phyloP scores from a whole-genome alignment of 495 filamentous ascomycete species.

The Hypoxylon lenormandii region DNA sequence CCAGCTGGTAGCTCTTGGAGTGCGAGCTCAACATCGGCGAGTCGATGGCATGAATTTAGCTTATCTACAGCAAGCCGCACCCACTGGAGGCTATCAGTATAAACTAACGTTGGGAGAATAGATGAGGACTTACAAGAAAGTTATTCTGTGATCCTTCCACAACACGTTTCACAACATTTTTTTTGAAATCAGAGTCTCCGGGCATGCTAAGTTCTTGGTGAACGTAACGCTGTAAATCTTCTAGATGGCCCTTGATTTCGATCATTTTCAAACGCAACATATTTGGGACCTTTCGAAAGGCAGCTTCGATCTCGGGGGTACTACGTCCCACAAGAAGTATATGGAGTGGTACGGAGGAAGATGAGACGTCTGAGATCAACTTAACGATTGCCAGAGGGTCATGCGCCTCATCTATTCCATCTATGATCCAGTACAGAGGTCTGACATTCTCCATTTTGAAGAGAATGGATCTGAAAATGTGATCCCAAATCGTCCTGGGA shows the following conservation, averaged over 20 bases:
- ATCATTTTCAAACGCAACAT: conserved; percentile 17
- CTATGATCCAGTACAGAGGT: conserved; percentile 54
- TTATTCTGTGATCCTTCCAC: conserved; percentile 44
- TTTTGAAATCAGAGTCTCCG: conserved; percentile 14
- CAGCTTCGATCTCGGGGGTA: conserved; percentile 29
- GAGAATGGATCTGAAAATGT: conserved; percentile 51
- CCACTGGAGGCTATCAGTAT: conserved; percentile 32
- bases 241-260: conserved; percentile 29
- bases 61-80: conserved; percentile 53
- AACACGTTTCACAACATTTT: conserved; percentile 21
- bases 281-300: conserved; percentile 16
- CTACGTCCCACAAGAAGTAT: conserved; percentile 41
- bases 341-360: conserved; percentile 30
- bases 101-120: background rate
- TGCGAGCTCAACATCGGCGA: conserved; percentile 43
- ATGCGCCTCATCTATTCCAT: conserved; percentile 55
- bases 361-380: conserved; percentile 11
- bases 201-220: conserved; percentile 37
- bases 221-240: conserved; percentile 45
- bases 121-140: conserved; percentile 32
- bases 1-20: conserved; percentile 55
- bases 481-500: conserved; percentile 55
- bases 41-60: conserved; percentile 49
- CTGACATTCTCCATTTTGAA: conserved; percentile 25
- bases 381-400: conserved; percentile 34